Base-by-base conservation (phyloP, 169 alveolate genomes). In the Cytauxzoon felis region DNA sequence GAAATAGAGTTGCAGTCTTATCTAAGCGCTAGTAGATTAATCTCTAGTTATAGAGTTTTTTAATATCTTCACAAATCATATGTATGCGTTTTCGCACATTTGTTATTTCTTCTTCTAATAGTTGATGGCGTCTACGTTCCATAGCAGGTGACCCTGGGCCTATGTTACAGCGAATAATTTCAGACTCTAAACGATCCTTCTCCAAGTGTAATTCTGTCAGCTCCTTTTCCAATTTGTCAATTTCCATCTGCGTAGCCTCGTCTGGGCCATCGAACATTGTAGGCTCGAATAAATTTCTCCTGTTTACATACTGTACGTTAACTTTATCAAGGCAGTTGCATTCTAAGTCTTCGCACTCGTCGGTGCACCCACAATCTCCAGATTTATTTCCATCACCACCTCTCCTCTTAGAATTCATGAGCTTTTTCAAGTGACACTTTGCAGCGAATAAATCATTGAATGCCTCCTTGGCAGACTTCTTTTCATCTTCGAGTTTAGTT, bases 201-300 rank as follows among this genome's bases (percentile, higher is more conserved):
- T 73, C 78, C 26, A 73, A 23, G 42, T 73, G 61, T 18, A 73
- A 65, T 63, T 63, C 64, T 13, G 83, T 73, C 43, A 73, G 43
- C 45, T 64, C 71, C 26, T 27, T 11, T 53, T 73, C 83, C 26
- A 73, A 64, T 21, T 41, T 36, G 70, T 73, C 69, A 41, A 73
- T 73, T 34, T 51, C 47, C 5, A 23, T 70, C 69, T 73, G 83
- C 2, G 76, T 54, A 45, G 62, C 83, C 2, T 48, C 54, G 32
- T 61, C 76, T 36, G 83, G 83, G 7, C 64, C 71, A 57, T 73
- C 70, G 43, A 73, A 73, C 83, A 73, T 73, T 19, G 83, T 73
- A 24, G 83, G 83, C 24, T 67, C 70, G 29, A 73, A 73, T 13
- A 73, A 41, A 54, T 73, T 78, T 27, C 78, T 51, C 27, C 64